Base-by-base conservation (phyloP, 768 basidiomycete species). In the Leccinum arenicola region DNA sequence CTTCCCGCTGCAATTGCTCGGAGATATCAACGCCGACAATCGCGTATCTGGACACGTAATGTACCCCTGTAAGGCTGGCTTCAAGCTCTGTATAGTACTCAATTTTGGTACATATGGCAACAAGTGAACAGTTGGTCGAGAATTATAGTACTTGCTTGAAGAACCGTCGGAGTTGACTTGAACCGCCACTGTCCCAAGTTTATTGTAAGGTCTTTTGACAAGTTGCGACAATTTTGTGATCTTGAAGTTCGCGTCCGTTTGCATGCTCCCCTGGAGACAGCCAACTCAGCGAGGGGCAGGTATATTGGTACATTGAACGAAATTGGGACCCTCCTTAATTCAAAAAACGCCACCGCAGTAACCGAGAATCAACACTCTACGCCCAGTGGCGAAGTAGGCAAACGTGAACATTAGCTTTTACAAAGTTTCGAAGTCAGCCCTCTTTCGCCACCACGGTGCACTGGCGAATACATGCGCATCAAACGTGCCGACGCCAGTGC, bases 41-140 rank as follows among this genome's bases (percentile, higher is more conserved):
- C 61, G 12, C 67, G 60, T 59, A 67, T 63, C 58, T 53, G 8
- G 47, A 15, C 33, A 7, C 8, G 19, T 45, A 65, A 61, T 67
- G 55, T 59, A 23, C 55, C 57, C 23, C 55, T 25, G 59, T 48
- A 51, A 35, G 45, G 56, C 12, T 9, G 14, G 17, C 47, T 4
- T 1, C 17, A 40, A 53, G 35, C 33, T 31, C 43, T 43, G 17
- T 52, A 29, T 43, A 43, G 40, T 19, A 33, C 33, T 35, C 12
- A 14, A 21, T 43, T 50, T n/a, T 7, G 6, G 11, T 10, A 33
- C 11, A 33, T 33, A 40, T 60, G 51, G 61, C 29, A 60, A 49
- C 21, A n/a, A 53, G 27, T 25, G 17, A 17, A 56, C 48, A 27
- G 1, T 29, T 40, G 17, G 3, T 38, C 38, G 17, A 43, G 40